Evolutionary conservation across 2,329 filamentous ascomycete species (phyloP).

Genomic region (Penicillium sclerotigenum): DNA sequence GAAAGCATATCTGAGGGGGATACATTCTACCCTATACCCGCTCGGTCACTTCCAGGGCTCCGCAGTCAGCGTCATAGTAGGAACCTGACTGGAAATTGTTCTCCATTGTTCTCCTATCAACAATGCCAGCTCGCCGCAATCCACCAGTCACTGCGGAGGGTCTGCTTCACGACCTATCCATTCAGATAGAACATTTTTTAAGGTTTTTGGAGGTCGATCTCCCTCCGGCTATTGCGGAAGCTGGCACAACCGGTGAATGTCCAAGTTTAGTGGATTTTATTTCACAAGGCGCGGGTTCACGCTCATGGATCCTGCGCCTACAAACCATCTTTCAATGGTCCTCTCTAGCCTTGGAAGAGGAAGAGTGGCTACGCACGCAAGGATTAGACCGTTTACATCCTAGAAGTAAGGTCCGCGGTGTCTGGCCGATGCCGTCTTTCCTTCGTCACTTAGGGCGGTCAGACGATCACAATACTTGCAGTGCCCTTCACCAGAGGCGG

Average conservation of each 20-base stretch:
- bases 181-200: slow-evolving; percentile 1
- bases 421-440: slow-evolving; percentile 10
- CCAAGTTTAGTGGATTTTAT: slow-evolving; percentile 3
- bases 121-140: slow-evolving; percentile 7
- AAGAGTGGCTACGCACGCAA: slow-evolving; percentile 6
- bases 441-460: slow-evolving; percentile 7
- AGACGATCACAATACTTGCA: slow-evolving; percentile 2
- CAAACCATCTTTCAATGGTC: slow-evolving; percentile 3
- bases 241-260: neutral
- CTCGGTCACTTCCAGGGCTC: too few species aligned
- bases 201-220: slow-evolving; percentile 7
- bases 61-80: too few species aligned
- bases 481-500: slow-evolving; percentile 3
- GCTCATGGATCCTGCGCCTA: slow-evolving; percentile 3
- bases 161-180: slow-evolving; percentile 6
- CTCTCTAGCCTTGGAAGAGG: slow-evolving; percentile 8
- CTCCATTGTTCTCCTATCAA: neutral
- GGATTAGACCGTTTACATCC: neutral
- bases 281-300: neutral
- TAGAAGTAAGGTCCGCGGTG: neutral
- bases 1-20: too few species aligned
- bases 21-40: too few species aligned
- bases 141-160: slow-evolving; percentile 4
- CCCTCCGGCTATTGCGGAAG: slow-evolving; percentile 4
- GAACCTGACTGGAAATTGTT: too few species aligned